Base-by-base conservation (phyloP, 257 asterid genomes). In the Eucommia ulmoides region DNA sequence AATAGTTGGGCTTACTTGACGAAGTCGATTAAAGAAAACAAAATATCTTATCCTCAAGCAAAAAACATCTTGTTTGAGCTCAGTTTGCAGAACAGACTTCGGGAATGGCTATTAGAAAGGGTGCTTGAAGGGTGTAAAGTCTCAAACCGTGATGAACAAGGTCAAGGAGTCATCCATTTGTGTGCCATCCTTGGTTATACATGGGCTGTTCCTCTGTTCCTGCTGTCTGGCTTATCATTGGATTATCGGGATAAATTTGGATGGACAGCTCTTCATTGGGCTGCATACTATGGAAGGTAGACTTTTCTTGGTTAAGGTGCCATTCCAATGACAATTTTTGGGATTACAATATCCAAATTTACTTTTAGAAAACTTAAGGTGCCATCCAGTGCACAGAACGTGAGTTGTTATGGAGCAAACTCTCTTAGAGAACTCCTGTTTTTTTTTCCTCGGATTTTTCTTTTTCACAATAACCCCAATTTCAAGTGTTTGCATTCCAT, bases 211-310 rank as follows among this genome's bases (percentile, higher is more conserved):
- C 64, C 73, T 66, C 99, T 81, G 14, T 91, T 64, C 61, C 71
- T 86, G 14, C 81, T 78, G 72, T 75, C 99, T 21, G 96, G 93
- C 41, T 65, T 91, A 61, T 83, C 99, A 3, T 20, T 91, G 73
- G 93, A 91, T 75, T 83, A 81, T 64, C 80, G 99, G 61, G 99
- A 91, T 71, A 86, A 83, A 69, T 62, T 21, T 58, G 96, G 99
- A 57, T 86, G 99, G 99, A 83, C 96, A 8, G 89, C 99, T 51
- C 79, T 91, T 64, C 99, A 91, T 55, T 86, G 93, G 95, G 99
- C 99, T 52, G 99, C 99, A 21, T 77, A 64, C 75, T 70, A 65
- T 65, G 99, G 99, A 73, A 86, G 94, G 99, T 91, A 78, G 8
- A 23, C 18, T 61, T 23, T 16, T 42, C 19, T 16, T 17, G n/a